Percentiles rank a stretch among this genome's conserved stretches.
Evolutionary conservation across 306 rosid species (phyloP).

Genomic region (Pyrus bretschneideri): DNA sequence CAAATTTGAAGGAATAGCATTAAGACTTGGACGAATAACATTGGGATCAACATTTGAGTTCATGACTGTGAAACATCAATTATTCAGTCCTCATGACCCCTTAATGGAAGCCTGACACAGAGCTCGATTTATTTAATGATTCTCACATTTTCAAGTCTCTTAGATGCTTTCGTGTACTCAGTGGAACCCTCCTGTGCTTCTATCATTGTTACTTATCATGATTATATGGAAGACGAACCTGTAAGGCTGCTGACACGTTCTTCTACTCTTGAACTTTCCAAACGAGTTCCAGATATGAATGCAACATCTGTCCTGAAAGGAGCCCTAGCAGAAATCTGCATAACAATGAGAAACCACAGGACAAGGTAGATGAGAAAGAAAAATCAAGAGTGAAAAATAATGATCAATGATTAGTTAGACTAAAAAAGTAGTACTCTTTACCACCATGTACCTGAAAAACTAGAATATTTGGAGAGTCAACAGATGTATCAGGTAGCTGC

Average conservation of each 20-base stretch:
- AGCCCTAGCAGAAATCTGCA: slow-evolving; percentile 70
- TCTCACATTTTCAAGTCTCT: neutral
- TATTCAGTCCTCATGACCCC: neutral
- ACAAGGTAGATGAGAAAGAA: slow-evolving; percentile 4
- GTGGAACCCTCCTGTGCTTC: neutral
- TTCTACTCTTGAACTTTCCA: slow-evolving; percentile 43
- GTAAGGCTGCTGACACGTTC: slow-evolving; percentile 68
- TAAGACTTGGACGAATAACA: neutral
- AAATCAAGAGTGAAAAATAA: neutral
- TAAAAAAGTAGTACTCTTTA: neutral
- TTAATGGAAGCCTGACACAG: neutral
- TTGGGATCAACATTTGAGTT: neutral
- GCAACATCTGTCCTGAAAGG: slow-evolving; percentile 72
- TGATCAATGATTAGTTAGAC: neutral
- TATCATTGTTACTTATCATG: neutral
- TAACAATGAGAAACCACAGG: slow-evolving; percentile 3
- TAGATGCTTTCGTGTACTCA: neutral
- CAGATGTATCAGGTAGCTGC: slow-evolving; percentile 73
- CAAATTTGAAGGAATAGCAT: neutral
- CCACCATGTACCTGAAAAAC: slow-evolving; percentile 72
- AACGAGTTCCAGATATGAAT: slow-evolving; percentile 63
- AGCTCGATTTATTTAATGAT: neutral
- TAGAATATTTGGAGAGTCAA: slow-evolving; percentile 56
- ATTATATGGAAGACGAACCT: slow-evolving; percentile 38
- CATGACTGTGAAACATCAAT: neutral